Conservation (phyloP, 2,329 filamentous ascomycete species). For the Blumeriella jaapii region DNA sequence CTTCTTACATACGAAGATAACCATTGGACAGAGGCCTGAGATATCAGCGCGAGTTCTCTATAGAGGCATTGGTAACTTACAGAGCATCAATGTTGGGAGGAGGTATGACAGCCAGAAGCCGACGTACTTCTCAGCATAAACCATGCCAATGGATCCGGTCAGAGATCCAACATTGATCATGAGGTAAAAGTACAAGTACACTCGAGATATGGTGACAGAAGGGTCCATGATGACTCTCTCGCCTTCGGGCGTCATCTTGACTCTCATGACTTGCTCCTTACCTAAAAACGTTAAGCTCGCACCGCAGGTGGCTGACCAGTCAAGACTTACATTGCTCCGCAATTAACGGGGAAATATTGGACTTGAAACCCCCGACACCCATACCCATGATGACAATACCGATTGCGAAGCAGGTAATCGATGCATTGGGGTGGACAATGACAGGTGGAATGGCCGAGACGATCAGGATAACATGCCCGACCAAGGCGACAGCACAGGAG, state of each 20-base stretch:
- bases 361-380: constrained; percentile 35
- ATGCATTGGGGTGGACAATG: constrained; percentile 28
- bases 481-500: constrained; percentile 32
- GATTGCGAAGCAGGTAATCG: constrained; percentile 39
- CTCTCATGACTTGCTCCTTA: constrained; percentile 13
- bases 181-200: constrained; percentile 36
- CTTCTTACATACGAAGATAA: constrained; percentile 42
- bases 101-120: constrained; percentile 38
- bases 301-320: constrained; percentile 7
- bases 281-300: constrained; percentile 5
- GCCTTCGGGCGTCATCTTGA: constrained; percentile 21
- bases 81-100: constrained; percentile 25
- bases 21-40: constrained; percentile 41
- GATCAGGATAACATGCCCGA: constrained; percentile 43
- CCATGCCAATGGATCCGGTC: constrained; percentile 32
- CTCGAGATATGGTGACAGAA: constrained; percentile 25
- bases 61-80: constrained; percentile 2
- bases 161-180: constrained; percentile 41
- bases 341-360: constrained; percentile 28
- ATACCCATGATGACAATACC: constrained; percentile 36
- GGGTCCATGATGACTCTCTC: constrained; percentile 28
- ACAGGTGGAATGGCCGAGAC: constrained; percentile 40
- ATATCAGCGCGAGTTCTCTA: constrained; percentile 13
- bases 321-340: constrained; percentile 17
- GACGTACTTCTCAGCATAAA: constrained; percentile 41